phyloP scores from a whole-genome alignment of 2,329 filamentous ascomycete species.

The Colletotrichum acutatum region DNA sequence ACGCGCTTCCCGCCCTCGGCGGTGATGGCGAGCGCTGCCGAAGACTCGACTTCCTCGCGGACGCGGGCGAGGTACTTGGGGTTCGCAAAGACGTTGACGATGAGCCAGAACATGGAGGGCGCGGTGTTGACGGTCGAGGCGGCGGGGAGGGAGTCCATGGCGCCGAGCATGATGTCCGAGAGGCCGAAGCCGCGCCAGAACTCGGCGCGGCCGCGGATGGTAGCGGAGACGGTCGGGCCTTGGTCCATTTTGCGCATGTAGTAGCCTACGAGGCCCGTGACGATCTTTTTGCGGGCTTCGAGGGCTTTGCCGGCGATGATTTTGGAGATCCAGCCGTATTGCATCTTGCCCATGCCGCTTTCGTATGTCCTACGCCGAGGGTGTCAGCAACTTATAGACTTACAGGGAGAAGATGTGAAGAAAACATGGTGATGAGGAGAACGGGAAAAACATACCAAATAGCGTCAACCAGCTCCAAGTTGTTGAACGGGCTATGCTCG shows the following conservation, averaged over 20 bases:
- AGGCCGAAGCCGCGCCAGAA: conserved; percentile 45
- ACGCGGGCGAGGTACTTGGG: conserved; percentile 41
- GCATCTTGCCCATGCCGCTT: conserved; percentile 7
- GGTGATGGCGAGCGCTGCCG: conserved; percentile 26
- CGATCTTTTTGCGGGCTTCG: conserved; percentile 37
- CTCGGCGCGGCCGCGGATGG: conserved; percentile 43
- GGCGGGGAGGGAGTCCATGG: conserved; percentile 45
- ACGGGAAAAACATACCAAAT: background rate
- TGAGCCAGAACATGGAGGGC: conserved; percentile 50
- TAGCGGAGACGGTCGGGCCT: conserved; percentile 41
- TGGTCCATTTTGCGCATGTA: conserved; percentile 42
- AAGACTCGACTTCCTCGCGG: conserved; percentile 43
- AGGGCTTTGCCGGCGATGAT: conserved; percentile 41
- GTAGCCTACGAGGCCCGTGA: conserved; percentile 42
- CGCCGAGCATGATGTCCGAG: conserved; percentile 40
- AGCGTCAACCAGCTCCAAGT: background rate
- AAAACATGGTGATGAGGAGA: background rate
- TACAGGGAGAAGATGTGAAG: too few species aligned
- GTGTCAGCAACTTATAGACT: background rate
- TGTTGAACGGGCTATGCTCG: conserved; percentile 52
- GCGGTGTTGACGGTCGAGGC: conserved; percentile 49
- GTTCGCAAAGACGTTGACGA: conserved; percentile 44
- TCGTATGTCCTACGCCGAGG: background rate
- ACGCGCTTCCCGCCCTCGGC: conserved; percentile 25
- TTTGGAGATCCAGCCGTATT: conserved; percentile 18